These are phyloP conservation scores for Anthoceros angustus DNA, from an alignment of 225 moss, liverwort and hornwort genomes.

Conservation along the genomic window DNA sequence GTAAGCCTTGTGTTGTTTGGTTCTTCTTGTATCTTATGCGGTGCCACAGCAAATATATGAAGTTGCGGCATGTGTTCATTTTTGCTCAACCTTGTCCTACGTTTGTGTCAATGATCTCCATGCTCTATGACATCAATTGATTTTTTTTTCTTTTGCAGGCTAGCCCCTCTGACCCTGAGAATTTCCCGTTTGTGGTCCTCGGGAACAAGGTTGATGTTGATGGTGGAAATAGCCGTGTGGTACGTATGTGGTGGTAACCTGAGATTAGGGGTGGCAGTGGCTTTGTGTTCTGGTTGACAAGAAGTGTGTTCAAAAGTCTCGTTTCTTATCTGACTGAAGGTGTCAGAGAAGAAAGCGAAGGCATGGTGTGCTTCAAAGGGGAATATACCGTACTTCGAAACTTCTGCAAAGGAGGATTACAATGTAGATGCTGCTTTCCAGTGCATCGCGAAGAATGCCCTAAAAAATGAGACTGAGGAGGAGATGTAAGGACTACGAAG, in stretches of 20 bases:
- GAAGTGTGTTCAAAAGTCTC: not conserved
- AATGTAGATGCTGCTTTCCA: constrained; percentile 92
- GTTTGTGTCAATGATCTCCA: not conserved
- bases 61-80: not conserved
- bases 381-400: constrained; percentile 86
- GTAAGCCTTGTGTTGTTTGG: too few relatives aligned
- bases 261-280: not conserved
- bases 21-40: too few relatives aligned
- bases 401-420: constrained; percentile 84
- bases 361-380: constrained; percentile 81
- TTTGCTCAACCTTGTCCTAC: not conserved
- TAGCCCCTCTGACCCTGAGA: constrained; percentile 72
- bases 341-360: constrained; percentile 94
- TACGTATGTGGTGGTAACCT: constrained; percentile 14
- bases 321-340: constrained; percentile 19
- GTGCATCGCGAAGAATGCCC: constrained; percentile 85
- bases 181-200: constrained; percentile 83
- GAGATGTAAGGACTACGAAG: constrained; percentile 43
- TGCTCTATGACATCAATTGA: not conserved
- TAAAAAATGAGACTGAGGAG: constrained; percentile 91
- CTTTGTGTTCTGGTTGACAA: not conserved
- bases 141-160: constrained; percentile 35
- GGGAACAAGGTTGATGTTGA: constrained; percentile 94
- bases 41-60: too few relatives aligned
- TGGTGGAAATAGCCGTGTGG: constrained; percentile 87